Conservation (phyloP, 2,329 filamentous ascomycete genomes). For the Fusarium ambrosium region DNA sequence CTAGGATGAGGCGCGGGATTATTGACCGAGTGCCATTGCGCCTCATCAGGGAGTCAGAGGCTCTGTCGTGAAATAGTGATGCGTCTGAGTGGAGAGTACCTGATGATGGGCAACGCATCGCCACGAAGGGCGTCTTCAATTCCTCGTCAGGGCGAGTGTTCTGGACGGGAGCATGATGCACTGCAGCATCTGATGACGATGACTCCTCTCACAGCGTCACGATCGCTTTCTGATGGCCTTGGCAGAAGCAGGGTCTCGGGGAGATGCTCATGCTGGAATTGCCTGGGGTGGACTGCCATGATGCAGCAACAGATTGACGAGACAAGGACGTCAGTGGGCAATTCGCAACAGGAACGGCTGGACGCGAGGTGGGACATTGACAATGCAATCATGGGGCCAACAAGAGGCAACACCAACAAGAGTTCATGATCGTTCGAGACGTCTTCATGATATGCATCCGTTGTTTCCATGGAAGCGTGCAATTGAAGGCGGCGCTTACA, state of each 20-base stretch:
- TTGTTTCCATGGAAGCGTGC: neutral
- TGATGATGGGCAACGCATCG: conserved; percentile 35
- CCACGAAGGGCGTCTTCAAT: conserved; percentile 15
- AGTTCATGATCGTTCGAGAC: conserved; percentile 34
- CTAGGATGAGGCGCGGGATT: conserved; percentile 33
- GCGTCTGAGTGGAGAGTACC: conserved; percentile 24
- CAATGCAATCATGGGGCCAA: neutral
- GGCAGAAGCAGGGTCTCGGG: conserved; percentile 40
- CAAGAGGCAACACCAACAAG: neutral
- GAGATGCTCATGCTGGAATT: conserved; percentile 37
- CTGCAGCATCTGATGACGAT: conserved; percentile 6
- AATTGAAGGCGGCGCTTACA: conserved; percentile 31
- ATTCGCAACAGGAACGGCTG: neutral
- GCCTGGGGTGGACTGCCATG: conserved; percentile 12
- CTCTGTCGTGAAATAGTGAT: conserved; percentile 18
- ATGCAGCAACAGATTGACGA: conserved; percentile 2
- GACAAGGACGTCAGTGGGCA: conserved; percentile 4
- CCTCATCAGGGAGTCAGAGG: conserved; percentile 18
- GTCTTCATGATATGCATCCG: conserved; percentile 24
- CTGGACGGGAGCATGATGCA: conserved; percentile 26
- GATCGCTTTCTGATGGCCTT: conserved; percentile 42
- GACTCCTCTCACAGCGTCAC: conserved; percentile 29
- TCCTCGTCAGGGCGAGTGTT: conserved; percentile 25
- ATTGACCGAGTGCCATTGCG: conserved; percentile 20
- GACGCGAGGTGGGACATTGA: neutral